A percentile compares a stretch with the other conserved stretches of the same genome.
phyloP scores from a whole-genome alignment of 441 rosid genomes.

The Lepidium campestre region DNA sequence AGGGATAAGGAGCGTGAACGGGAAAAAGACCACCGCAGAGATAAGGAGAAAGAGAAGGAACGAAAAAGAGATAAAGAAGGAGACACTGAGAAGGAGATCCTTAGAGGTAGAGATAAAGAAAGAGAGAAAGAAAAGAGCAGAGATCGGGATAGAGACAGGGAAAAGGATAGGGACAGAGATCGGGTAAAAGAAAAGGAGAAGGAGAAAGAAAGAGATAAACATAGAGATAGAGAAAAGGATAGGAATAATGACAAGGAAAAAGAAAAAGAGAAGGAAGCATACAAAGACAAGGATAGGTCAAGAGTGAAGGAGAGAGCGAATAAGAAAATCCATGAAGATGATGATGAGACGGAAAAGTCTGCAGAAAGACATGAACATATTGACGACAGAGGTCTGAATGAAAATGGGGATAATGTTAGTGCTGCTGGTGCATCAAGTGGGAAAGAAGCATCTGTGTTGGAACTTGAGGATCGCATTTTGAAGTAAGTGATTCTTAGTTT shows the following conservation, averaged over 20 bases:
- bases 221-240: conserved; percentile 39
- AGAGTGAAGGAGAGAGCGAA: conserved; percentile 42
- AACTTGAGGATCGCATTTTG: conserved; percentile 55
- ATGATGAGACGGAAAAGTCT: conserved; percentile 34
- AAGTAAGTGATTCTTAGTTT: conserved; percentile 43
- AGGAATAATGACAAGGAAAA: conserved; percentile 29
- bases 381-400: conserved; percentile 36
- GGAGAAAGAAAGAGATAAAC: conserved; percentile 46
- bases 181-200: conserved; percentile 41
- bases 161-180: conserved; percentile 44
- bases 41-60: conserved; percentile 30
- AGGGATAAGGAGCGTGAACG: conserved; percentile 32
- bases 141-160: conserved; percentile 47
- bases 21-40: conserved; percentile 39
- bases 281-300: conserved; percentile 35
- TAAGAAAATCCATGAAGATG: conserved; percentile 42
- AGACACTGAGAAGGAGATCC: conserved; percentile 42
- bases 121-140: conserved; percentile 47
- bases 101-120: conserved; percentile 36
- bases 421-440: conserved; percentile 31
- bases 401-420: conserved; percentile 31
- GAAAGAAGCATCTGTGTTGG: conserved; percentile 31
- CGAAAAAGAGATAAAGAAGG: conserved; percentile 40
- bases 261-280: conserved; percentile 31
- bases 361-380: conserved; percentile 41